Conservation (phyloP, 192 early-diverging fungal genomes). For the Backusella psychrophila region DNA sequence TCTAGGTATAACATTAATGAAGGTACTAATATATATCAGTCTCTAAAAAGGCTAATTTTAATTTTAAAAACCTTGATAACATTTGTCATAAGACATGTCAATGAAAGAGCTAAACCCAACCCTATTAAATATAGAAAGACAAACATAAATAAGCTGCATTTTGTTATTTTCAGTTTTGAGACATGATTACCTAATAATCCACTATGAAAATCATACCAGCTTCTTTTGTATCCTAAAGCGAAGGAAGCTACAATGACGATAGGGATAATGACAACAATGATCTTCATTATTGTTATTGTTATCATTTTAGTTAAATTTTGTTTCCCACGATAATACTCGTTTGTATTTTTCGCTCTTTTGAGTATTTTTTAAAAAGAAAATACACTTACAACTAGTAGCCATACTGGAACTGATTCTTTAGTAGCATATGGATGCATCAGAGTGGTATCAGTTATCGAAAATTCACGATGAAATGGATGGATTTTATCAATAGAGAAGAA, state of each 20-base stretch:
- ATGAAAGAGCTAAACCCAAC: slow-evolving; percentile 39
- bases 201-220: slow-evolving; percentile 45
- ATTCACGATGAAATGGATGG: slow-evolving; percentile 70
- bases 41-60: not conserved
- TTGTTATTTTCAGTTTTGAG: not conserved
- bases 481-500: slow-evolving; percentile 55
- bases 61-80: slow-evolving; percentile 43
- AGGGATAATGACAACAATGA: slow-evolving; percentile 38
- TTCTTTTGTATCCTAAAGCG: slow-evolving; percentile 25
- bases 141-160: not conserved
- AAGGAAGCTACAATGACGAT: slow-evolving; percentile 30
- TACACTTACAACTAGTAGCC: slow-evolving; percentile 29
- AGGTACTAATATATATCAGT: not conserved
- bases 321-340: not conserved
- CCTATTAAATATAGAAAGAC: slow-evolving; percentile 14
- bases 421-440: slow-evolving; percentile 59
- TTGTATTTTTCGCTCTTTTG: not conserved
- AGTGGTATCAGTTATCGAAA: slow-evolving; percentile 65
- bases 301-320: not conserved
- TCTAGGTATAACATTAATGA: slow-evolving; percentile 16
- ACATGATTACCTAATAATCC: slow-evolving; percentile 33
- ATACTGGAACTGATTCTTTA: slow-evolving; percentile 44
- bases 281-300: slow-evolving; percentile 1
- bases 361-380: not conserved
- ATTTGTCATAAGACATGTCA: slow-evolving; percentile 47